Evolutionary conservation across 2,329 filamentous ascomycete genomes (phyloP), one percentile per base, ranked within the genome.

Genomic region (Phaeosphaeriaceae sp.): DNA sequence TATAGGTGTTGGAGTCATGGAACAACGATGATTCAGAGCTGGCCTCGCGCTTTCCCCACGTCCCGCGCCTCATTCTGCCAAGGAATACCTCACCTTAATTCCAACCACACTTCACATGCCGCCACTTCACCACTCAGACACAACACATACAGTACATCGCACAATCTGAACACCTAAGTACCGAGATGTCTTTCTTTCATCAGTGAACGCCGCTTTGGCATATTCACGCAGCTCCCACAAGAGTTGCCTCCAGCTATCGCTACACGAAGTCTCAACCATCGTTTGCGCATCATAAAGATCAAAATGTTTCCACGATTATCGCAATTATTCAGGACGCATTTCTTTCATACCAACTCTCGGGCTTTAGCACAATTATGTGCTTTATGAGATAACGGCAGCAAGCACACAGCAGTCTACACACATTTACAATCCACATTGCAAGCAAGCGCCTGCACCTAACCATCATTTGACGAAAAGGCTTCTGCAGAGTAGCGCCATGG

Each of bases 401-500:
- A 47, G 44, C 52, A 59, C 24, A 15, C 8, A 52, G 24, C 47
- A 52, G 49, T n/a, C 43, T 59, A 51, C 57, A 26, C 32, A 17
- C 19, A 42, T 17, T 28, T n/a, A 46, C 49, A 53, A 24, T 53
- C 23, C 17, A 42, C 26, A 23, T 26, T 52, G 19, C n/a, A 22
- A 17, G 23, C 22, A 10, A 7, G 11, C 8, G 30, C 32, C 13
- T 17, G 26, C 49, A 3, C 2, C n/a, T 53, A 2, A n/a, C 3
- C 35, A 40, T n/a, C 35, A 40, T 40, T n/a, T 40, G 35, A 40
- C 35, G 35, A n/a, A 17, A 13, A 17, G 15, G 15, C 17, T 17
- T 44, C 32, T n/a, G 26, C 32, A n/a, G 21, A 35, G 43, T 17
- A 49, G 44, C 28, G 61, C 42, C 11, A 96, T 95, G 92, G 94